Evolutionary conservation across 108 stramenopile genomes (phyloP), one percentile per base, ranked within the genome.

Genomic region (Parmales sp.): DNA sequence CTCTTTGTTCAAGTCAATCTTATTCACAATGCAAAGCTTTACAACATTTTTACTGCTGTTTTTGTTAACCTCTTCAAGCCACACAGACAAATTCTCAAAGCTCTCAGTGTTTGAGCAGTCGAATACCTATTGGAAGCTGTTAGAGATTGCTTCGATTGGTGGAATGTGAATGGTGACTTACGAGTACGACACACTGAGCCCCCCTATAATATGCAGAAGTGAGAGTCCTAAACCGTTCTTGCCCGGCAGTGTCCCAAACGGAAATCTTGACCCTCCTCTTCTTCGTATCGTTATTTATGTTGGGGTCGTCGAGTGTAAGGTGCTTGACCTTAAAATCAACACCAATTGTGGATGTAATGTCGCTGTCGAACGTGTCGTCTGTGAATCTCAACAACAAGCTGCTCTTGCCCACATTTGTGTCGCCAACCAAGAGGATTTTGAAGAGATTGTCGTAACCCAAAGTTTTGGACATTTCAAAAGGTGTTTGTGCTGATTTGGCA

Each of bases 141-240:
- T 74, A 25, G 3, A 26, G 8, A 36, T 9, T 19, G 38, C 50
- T 16, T 18, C 0, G 13, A 20, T 20, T 0, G n/a, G 26, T 11
- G 20, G 11, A 13, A 9, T 9, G 11, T 38, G 22, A 34, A 78
- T 74, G 74, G n/a, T n/a, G n/a, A n/a, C n/a, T n/a, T n/a, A n/a
- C n/a, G 73, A 99, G 87, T 18, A 97, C 88, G 45, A 99, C 95
- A n/a, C 96, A 97, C 69, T 98, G 98, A 0, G 98, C 98, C 11
- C 98, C 98, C 16, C 97, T 86, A 75, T 99, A 99, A 72, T 97
- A 99, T 18, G 87, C 85, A 29, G 88, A 90, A 6, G 98, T 99
- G 39, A 99, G 71, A 20, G 98, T 99, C 9, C 98, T 90, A 69
- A 99, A 99, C 9, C 98, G 85, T 70, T 99, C 98, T 75, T 99